A percentile compares a stretch with the other conserved stretches of the same genome.
These are phyloP conservation scores for Pelargonium fulgidum DNA, from an alignment of 441 rosid genomes.

Conservation along the genomic window DNA sequence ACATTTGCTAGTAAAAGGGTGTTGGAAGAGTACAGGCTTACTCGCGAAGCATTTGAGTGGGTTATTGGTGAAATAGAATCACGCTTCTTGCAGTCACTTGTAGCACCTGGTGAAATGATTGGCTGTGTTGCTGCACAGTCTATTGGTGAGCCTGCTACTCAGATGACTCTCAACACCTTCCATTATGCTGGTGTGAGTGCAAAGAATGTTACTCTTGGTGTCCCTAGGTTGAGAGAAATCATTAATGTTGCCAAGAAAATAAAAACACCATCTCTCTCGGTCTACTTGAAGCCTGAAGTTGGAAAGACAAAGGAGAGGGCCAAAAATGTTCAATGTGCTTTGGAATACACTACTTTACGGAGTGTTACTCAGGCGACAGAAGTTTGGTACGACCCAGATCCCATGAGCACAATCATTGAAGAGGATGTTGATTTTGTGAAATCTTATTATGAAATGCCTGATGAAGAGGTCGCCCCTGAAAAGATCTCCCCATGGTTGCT, in stretches of 20 bases:
- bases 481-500: constrained; percentile 98
- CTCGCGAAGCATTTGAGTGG: constrained; percentile 98
- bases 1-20: constrained; percentile 98
- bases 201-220: constrained; percentile 97
- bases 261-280: constrained; percentile 92
- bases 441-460: constrained; percentile 98
- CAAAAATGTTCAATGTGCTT: constrained; percentile 91
- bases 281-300: constrained; percentile 68
- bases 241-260: constrained; percentile 95
- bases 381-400: constrained; percentile 99
- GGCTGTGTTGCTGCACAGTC: constrained; percentile 99
- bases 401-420: constrained; percentile 79
- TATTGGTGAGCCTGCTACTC: constrained; percentile 99
- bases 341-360: constrained; percentile 93
- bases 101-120: constrained; percentile 98
- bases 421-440: constrained; percentile 91
- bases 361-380: constrained; percentile 97
- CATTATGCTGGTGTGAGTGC: constrained; percentile 99
- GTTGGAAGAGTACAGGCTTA: constrained; percentile 91
- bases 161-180: constrained; percentile 97
- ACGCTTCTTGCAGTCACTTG: constrained; percentile 80
- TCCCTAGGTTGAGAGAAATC: constrained; percentile 92
- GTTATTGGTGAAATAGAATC: constrained; percentile 96
- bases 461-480: constrained; percentile 87
- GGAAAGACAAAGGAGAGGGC: constrained; percentile 85